Conservation (phyloP, 768 basidiomycete species). For the Podaxis sp. region DNA sequence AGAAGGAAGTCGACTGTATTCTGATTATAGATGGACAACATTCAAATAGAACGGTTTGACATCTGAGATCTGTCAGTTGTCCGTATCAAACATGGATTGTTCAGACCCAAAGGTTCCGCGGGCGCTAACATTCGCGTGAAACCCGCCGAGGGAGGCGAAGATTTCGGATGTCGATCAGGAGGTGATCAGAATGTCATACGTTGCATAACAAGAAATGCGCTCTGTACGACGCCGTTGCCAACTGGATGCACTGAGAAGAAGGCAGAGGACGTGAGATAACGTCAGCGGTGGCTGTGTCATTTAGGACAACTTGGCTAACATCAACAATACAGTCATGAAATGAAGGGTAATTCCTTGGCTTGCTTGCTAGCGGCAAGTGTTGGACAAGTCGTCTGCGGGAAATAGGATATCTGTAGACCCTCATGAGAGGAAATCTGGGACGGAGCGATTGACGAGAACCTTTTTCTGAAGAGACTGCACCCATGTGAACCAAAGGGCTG, state of each 20-base stretch:
- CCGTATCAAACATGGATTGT: not conserved
- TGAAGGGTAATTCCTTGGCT: not conserved
- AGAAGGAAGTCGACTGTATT: not conserved
- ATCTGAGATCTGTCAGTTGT: conserved; percentile 1
- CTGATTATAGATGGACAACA: conserved; percentile 8
- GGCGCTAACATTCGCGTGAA: not conserved
- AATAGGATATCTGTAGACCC: not conserved
- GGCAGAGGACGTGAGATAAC: not conserved
- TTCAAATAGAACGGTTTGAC: not conserved
- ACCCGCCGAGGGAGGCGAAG: not conserved
- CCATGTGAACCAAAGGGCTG: not conserved
- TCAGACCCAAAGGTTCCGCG: not conserved
- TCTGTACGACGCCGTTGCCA: not conserved
- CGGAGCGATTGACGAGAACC: not conserved
- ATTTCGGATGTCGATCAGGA: not conserved
- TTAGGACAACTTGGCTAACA: not conserved
- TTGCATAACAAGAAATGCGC: not conserved
- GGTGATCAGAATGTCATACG: not conserved
- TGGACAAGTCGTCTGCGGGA: not conserved
- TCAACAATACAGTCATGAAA: not conserved
- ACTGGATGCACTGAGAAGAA: not conserved
- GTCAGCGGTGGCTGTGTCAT: conserved; percentile 6
- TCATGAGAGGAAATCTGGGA: not conserved
- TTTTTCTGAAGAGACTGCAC: not conserved
- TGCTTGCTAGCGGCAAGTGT: not conserved